Conservation (phyloP, 306 rosid genomes). For the Citrullus colocynthis region DNA sequence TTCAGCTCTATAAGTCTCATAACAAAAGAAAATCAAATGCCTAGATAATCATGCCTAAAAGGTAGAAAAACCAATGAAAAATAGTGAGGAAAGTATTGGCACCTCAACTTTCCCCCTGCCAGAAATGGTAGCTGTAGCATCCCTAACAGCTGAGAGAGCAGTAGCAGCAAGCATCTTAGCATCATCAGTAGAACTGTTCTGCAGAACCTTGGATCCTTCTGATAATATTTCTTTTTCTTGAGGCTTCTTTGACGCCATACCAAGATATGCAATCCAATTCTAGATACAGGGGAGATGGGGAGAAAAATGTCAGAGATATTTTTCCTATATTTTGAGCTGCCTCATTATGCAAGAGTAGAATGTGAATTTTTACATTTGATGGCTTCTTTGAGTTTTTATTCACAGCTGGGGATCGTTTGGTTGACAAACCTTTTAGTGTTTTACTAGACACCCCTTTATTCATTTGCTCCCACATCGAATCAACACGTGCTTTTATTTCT, state of each 20-base stretch:
- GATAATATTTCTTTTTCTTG: conserved; percentile 19
- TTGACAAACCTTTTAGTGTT: conserved; percentile 28
- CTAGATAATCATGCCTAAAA: background rate
- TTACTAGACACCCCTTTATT: conserved; percentile 67
- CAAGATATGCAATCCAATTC: conserved; percentile 80
- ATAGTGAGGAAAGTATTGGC: conserved; percentile 8
- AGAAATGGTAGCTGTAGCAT: conserved; percentile 24
- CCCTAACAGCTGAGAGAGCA: conserved; percentile 61
- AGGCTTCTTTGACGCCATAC: conserved; percentile 50
- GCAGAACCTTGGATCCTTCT: conserved; percentile 19
- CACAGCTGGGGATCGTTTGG: conserved; percentile 27
- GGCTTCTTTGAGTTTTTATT: conserved; percentile 42
- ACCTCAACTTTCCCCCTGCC: conserved; percentile 83
- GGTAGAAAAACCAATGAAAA: background rate
- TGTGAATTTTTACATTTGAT: conserved; percentile 47
- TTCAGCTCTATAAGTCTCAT: background rate
- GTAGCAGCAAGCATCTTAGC: conserved; percentile 73
- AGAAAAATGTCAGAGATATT: background rate
- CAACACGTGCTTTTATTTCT: conserved; percentile 68
- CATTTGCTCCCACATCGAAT: conserved; percentile 91
- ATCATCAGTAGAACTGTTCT: conserved; percentile 41
- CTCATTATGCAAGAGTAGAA: background rate
- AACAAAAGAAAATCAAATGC: background rate
- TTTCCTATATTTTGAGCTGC: conserved; percentile 2
- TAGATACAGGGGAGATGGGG: conserved; percentile 5